Evolutionary conservation across 345 rosid species (phyloP).

Genomic region (Bruguiera sexangula): DNA sequence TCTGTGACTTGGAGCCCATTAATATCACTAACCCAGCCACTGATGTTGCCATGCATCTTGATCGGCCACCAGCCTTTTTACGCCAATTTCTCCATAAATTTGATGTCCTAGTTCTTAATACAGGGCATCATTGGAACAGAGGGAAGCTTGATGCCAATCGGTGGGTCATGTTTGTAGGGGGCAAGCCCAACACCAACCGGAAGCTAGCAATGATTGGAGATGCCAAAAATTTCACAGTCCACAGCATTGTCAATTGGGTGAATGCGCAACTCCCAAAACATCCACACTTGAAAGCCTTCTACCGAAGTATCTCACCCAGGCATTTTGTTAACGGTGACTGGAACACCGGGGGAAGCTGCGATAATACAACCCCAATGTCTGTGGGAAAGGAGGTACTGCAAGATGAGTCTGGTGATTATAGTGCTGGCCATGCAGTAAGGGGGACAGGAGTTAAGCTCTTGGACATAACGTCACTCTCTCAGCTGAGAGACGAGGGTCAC

Average conservation of each 20-base stretch:
- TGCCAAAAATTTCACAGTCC: conserved; percentile 71
- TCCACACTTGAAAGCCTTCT: conserved; percentile 59
- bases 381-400: conserved; percentile 62
- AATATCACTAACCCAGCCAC: conserved; percentile 42
- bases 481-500: conserved; percentile 79
- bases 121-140: conserved; percentile 83
- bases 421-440: conserved; percentile 54
- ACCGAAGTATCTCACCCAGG: conserved; percentile 72
- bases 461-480: conserved; percentile 64
- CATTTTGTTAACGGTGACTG: conserved; percentile 82
- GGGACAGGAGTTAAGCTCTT: conserved; percentile 66
- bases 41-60: conserved; percentile 77
- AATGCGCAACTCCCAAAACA: conserved; percentile 54
- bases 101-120: conserved; percentile 67
- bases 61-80: conserved; percentile 73
- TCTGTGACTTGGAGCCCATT: conserved; percentile 63
- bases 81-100: conserved; percentile 48
- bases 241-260: conserved; percentile 66
- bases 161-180: conserved; percentile 74
- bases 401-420: conserved; percentile 59
- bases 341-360: conserved; percentile 86
- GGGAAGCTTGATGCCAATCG: conserved; percentile 62
- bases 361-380: conserved; percentile 71
- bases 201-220: conserved; percentile 54
- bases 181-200: conserved; percentile 47